Evolutionary conservation across 2,329 filamentous ascomycete species (phyloP), one percentile per base, ranked within the genome.

Genomic region (Trichoderma koningiopsis): DNA sequence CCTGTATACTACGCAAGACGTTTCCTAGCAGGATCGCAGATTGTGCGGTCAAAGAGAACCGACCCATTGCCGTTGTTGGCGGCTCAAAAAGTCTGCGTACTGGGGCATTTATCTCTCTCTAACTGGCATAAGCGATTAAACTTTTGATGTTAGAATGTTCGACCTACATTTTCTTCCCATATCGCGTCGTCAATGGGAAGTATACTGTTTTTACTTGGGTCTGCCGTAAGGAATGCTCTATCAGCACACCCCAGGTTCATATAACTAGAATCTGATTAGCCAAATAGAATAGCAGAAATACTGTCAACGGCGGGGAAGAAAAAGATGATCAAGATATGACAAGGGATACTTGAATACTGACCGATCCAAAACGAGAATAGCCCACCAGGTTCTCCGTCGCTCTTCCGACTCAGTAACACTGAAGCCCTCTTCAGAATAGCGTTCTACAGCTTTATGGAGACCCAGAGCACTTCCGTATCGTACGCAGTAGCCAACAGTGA

Each of bases 311-410:
- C 8, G 37, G 22, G 43, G 4, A 8, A 31, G 10, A n/a, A 5
- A 14, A 11, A 31, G 5, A 35, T 10, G 4, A 4, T 14, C 5
- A 19, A n/a, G 22, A 19, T 2, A 11, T n/a, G 43, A 24, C 2
- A 7, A 2, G 22, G 33, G 5, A 31, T 1, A 35, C 33, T 3
- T 22, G 47, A 16, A 49, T 62, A 62, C 59, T 52, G 16, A 62
- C 59, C 59, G 59, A 49, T 62, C 59, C 8, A 62, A 62, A 13
- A 62, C 11, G 11, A 62, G 40, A 52, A 62, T 35, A 5, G 29
- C 29, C 59, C 59, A 62, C 59, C 59, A 62, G 8, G 43, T 62
- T 14, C 59, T 62, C 11, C 59, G 59, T 14, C 59, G 59, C 59
- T 62, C 59, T 35, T 62, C 59, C 11, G 59, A 62, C 43, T 62